Evolutionary conservation across 148 eudicot species (phyloP), one percentile per base, ranked within the genome.

Genomic region (Simmondsia chinensis): DNA sequence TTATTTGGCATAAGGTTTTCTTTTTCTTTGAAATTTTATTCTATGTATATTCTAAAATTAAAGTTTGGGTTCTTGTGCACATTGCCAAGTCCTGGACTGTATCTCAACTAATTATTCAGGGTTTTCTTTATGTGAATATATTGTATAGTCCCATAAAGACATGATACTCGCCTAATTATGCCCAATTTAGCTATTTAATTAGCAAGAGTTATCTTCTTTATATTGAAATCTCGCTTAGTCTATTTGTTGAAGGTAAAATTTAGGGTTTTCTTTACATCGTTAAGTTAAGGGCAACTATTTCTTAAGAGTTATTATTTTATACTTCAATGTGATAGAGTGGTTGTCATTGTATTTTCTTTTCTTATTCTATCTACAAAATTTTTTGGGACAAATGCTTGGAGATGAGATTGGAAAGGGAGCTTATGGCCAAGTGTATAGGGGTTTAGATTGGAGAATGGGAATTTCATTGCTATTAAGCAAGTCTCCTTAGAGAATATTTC

Each of bases 341-440:
- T 26, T 29, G 17, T 13, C 21, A 15, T 20, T 20, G 22, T 28
- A 41, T 50, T 50, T 36, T 5, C 3, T 43, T 28, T 7, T 55
- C 20, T 28, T 43, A 46, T 26, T 7, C 5, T 48, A 11, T 15
- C 39, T 16, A 19, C 43, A 5, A 22, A 10, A 13, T 6, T 9
- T 23, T 16, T 20, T 29, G 9, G 39, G 46, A 45, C 56, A 87
- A 94, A 87, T 86, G 82, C 81, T 93, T 48, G 99, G 99, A 39
- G 99, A 93, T 71, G 99, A 93, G 67, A 93, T 93, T 36, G 99
- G 99, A 41, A 93, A 93, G 75, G 99, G 99, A 40, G 99, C 99
- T 10, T 86, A 93, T 61, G 96, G 99, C 23, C 80, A 96, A 68
- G 99, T 93, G 4, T 93, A 93, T 77, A 93, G 86, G 68, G 99